phyloP scores from a whole-genome alignment of 179 eudicot genomes.

The Nepenthes alata region DNA sequence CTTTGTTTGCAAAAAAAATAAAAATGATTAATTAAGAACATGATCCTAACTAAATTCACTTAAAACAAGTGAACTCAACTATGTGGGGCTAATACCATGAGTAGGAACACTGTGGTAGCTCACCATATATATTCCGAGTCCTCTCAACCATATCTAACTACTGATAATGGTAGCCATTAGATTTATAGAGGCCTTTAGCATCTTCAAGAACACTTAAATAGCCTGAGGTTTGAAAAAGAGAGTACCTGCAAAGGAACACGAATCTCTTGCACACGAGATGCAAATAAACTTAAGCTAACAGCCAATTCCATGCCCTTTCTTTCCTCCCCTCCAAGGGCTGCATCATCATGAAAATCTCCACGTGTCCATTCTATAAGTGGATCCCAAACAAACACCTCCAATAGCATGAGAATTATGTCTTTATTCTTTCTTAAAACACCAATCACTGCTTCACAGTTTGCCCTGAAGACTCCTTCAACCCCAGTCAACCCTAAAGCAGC shows the following conservation, averaged over 20 bases:
- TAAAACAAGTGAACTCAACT: too few relatives aligned
- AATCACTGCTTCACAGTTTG: conserved; percentile 92
- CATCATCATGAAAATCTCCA: conserved; percentile 97
- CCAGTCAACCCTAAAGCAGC: conserved; percentile 94
- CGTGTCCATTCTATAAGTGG: conserved; percentile 99
- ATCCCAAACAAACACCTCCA: conserved; percentile 98
- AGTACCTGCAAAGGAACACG: conserved; percentile 95
- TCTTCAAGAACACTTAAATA: background rate
- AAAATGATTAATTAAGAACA: too few relatives aligned
- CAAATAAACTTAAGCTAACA: conserved; percentile 97
- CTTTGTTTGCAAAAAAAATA: too few relatives aligned
- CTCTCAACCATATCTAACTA: too few relatives aligned
- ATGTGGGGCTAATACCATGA: background rate
- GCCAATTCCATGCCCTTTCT: conserved; percentile 99
- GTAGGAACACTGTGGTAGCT: background rate
- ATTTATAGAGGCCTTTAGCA: background rate
- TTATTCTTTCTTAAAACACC: conserved; percentile 75
- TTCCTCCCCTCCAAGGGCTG: conserved; percentile 97
- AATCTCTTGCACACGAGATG: conserved; percentile 99
- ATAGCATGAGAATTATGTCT: conserved; percentile 79
- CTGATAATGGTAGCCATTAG: background rate
- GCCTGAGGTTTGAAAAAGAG: background rate
- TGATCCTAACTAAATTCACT: too few relatives aligned
- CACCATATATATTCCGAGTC: too few relatives aligned
- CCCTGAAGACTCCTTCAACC: conserved; percentile 83